Evolutionary conservation across 176 grass and related monocot genomes (phyloP).

Genomic region (Chrysopogon serrulatus): DNA sequence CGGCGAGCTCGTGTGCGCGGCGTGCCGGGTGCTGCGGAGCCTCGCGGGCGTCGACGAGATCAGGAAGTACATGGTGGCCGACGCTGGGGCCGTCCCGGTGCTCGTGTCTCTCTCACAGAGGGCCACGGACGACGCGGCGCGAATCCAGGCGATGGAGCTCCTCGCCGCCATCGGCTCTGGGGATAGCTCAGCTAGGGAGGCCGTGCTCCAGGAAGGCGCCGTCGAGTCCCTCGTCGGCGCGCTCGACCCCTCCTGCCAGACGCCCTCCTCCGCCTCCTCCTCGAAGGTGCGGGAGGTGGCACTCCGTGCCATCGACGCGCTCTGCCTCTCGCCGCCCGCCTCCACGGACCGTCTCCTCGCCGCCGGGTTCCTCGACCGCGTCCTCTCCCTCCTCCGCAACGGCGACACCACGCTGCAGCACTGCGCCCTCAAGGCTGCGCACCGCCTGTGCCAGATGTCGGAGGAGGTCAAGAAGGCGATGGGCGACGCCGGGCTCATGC

Average conservation of each 20-base stretch:
- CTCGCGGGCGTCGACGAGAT: conserved; percentile 77
- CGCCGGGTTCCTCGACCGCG: conserved; percentile 55
- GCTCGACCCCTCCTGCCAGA: conserved; percentile 34
- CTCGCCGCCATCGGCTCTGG: conserved; percentile 42
- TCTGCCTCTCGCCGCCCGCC: conserved; percentile 46
- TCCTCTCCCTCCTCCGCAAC: conserved; percentile 55
- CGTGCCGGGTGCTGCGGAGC: conserved; percentile 67
- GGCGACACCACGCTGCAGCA: conserved; percentile 56
- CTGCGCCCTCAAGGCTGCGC: conserved; percentile 50
- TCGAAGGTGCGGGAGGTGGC: conserved; percentile 73
- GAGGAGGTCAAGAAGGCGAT: conserved; percentile 66
- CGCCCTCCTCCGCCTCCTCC: conserved; percentile 43
- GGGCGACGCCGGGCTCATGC: conserved; percentile 83
- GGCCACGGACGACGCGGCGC: conserved; percentile 40
- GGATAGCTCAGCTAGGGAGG: conserved; percentile 17
- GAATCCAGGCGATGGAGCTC: conserved; percentile 71
- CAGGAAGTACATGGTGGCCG: conserved; percentile 65
- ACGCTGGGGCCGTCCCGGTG: conserved; percentile 49
- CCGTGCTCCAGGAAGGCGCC: conserved; percentile 31
- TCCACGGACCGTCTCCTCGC: conserved; percentile 36
- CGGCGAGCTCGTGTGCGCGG: conserved; percentile 43
- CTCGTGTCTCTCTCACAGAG: conserved; percentile 45
- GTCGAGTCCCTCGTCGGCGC: conserved; percentile 44
- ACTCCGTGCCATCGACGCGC: conserved; percentile 46
- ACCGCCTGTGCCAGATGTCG: conserved; percentile 51